These are phyloP conservation scores for Penicillium expansum DNA, from an alignment of 2,329 filamentous ascomycete genomes.

Conservation along the genomic window DNA sequence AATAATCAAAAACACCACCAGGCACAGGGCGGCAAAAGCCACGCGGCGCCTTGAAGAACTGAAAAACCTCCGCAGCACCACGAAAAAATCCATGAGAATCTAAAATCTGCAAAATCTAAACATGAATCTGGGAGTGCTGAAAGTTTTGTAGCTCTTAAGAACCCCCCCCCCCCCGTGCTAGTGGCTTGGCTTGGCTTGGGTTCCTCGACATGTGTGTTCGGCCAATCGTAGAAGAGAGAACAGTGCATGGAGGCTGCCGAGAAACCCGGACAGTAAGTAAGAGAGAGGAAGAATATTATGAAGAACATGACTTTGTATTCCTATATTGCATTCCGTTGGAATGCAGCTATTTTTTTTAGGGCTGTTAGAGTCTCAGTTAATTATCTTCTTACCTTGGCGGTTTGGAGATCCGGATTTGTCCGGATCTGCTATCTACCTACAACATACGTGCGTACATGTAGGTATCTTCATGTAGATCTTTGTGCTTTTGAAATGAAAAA, in stretches of 20 bases:
- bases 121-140: background rate
- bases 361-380: background rate
- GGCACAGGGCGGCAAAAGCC: background rate
- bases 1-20: background rate
- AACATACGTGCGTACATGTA: no score
- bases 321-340: background rate
- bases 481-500: no score
- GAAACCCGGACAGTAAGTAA: background rate
- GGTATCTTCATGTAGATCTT: no score
- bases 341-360: background rate
- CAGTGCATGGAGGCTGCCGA: background rate
- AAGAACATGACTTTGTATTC: background rate
- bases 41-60: background rate
- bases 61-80: background rate
- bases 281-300: background rate
- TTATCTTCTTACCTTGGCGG: background rate
- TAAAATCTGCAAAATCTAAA: background rate
- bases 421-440: background rate
- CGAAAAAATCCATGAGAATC: background rate
- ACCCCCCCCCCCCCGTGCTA: background rate
- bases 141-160: background rate
- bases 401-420: background rate
- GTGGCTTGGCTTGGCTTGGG: slow-evolving; percentile 8
- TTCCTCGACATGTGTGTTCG: background rate
- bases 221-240: background rate